phyloP scores from a whole-genome alignment of 257 asterid genomes.

The Datura wrightii region DNA sequence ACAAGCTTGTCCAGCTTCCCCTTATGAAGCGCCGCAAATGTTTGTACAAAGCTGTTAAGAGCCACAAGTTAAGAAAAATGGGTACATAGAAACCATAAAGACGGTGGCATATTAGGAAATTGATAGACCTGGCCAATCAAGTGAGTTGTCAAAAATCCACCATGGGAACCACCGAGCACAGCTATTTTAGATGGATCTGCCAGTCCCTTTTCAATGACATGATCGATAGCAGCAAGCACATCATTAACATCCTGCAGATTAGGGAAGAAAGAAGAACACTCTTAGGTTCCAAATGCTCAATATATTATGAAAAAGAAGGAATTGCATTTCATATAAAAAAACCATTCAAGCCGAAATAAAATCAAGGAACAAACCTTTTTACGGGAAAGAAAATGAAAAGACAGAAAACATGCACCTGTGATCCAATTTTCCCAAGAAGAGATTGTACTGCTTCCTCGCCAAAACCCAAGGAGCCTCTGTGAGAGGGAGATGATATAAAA shows the following conservation, averaged over 20 bases:
- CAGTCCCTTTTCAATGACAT: slow-evolving; percentile 65
- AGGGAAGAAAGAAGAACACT: neutral
- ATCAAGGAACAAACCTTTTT: neutral
- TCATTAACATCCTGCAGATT: slow-evolving; percentile 82
- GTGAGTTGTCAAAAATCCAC: slow-evolving; percentile 96
- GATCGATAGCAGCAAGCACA: slow-evolving; percentile 80
- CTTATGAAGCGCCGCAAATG: neutral
- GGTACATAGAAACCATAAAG: neutral
- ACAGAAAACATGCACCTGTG: slow-evolving; percentile 64
- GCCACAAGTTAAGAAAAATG: neutral
- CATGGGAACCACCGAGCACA: slow-evolving; percentile 94
- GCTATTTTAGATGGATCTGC: slow-evolving; percentile 89
- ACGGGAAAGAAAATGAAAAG: slow-evolving; percentile 1
- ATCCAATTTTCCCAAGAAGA: slow-evolving; percentile 91
- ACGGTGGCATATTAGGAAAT: neutral
- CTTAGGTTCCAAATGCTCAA: neutral
- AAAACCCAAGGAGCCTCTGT: slow-evolving; percentile 95
- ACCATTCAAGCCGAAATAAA: neutral
- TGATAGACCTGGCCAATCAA: slow-evolving; percentile 89
- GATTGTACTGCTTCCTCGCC: slow-evolving; percentile 99
- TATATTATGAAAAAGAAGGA: neutral
- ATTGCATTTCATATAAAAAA: neutral
- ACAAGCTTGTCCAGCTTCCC: neutral
- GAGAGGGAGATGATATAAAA: neutral
- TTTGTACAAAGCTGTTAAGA: neutral